Base-by-base conservation (phyloP, 176 grass and related monocot species). In the Tillandsia leiboldiana region DNA sequence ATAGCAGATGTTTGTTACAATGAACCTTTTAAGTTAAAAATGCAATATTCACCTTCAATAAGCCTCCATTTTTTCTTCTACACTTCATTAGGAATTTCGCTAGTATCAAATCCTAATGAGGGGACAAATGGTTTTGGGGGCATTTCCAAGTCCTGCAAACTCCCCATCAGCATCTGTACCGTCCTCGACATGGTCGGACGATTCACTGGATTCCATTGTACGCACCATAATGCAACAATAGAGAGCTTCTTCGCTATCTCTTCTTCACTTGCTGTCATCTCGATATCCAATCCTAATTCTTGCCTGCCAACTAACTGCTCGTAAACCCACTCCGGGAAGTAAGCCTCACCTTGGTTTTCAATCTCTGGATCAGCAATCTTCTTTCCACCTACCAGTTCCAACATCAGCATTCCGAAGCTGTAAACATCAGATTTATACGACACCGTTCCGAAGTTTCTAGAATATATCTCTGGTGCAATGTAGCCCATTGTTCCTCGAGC, bases 191-290 rank as follows among this genome's bases (percentile, higher is more conserved):
- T 91, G 11, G 85, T 65, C 0, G 89, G 89, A 0, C 89, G 18
- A 2, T 82, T 71, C 15, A 53, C 71, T 0, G 84, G 88, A 69
- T 77, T 85, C 85, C 82, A 92, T 24, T 88, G 85, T 70, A 92
- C 85, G 8, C 89, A 92, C 85, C 87, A 83, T 14, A 90, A 59
- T 3, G 80, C 83, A 49, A 86, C 83, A 70, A 83, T 73, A 9
- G 77, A 50, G 11, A 85, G 48, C 22, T 82, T 67, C 10, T 51
- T 73, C 23, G 79, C 26, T 10, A 8, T 78, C 51, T 83, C 73
- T 51, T 59, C 48, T 3, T 83, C 87, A 1, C 51, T 51, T 11
- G 14, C 8, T 18, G 73, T 53, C 13, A 66, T 72, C 48, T 75
- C 48, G 4, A 10, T 72, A 4, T 2, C 5, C 64, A 81, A 12